Base-by-base conservation (phyloP, 768 basidiomycete species). In the Hericium rajendrae region DNA sequence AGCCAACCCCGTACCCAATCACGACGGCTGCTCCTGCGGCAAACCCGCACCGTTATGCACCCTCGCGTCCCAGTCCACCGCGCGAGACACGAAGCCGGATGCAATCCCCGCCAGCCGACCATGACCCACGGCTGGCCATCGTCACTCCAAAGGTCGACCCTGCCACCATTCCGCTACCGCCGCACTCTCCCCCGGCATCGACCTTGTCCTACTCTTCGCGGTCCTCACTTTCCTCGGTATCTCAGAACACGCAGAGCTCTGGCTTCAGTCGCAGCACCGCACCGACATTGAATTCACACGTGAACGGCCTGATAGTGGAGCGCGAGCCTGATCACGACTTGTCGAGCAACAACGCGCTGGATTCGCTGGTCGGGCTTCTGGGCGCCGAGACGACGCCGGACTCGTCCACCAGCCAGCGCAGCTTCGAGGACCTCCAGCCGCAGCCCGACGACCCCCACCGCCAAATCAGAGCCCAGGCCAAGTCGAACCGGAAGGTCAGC, bases 401-500 rank as follows among this genome's bases (percentile, higher is more conserved):
- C 24, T 54, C 57, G 22, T 26, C 37, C 13, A 38, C 39, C 28
- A 57, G 51, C 18, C 37, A 15, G 20, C 53, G 18, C n/a, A 54
- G 59, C 22, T 52, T 48, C 15, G 10, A 24, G 9, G 15, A 53
- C 24, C 43, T 41, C 20, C 16, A 56, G 9, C 43, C 50, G 22
- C 59, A 64, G 38, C 49, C 37, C 41, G 67, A 63, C 8, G 65
- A 70, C 26, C 70, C 76, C 32, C 78, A 82, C 54, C 77, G 73
- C 51, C 81, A 85, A 66, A 78, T 81, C 56, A 80, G 75, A 65
- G 85, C 82, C 1, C 81, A 82, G 63, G 90, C 91, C 11, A 91
- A 90, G 73, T 86, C 88, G n/a, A 85, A 86, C 68, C 82, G 90
- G 57, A 93, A 93, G 84, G 90, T 91, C 60, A 32, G 70, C 65